Evolutionary conservation across 306 rosid genomes (phyloP).

Genomic region (Medicago lupulina): DNA sequence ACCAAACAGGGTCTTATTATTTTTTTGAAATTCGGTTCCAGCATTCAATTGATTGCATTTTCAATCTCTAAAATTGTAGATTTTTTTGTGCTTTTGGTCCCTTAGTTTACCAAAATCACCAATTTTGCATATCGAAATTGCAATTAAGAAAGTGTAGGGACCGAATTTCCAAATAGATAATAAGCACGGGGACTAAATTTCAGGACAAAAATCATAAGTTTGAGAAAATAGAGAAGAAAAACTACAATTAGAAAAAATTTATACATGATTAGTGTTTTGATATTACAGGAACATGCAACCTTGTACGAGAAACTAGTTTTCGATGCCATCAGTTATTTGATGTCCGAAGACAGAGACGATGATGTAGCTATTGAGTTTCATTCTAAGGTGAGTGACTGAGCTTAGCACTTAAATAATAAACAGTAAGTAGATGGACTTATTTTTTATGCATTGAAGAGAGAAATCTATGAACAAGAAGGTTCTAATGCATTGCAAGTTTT

Average conservation of each 20-base stretch:
- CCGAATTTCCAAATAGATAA: background rate
- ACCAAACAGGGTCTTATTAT: too few species aligned
- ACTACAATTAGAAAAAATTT: background rate
- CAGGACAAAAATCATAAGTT: background rate
- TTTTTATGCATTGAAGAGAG: too few species aligned
- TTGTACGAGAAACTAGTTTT: slow-evolving; percentile 80
- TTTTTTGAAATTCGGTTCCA: too few species aligned
- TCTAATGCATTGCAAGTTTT: too few species aligned
- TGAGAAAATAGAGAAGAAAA: background rate
- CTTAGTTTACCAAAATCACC: too few species aligned
- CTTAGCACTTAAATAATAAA: background rate
- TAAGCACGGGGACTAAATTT: background rate
- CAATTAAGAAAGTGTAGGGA: background rate
- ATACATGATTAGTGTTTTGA: slow-evolving; percentile 10
- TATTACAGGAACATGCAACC: slow-evolving; percentile 81
- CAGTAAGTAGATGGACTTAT: too few species aligned
- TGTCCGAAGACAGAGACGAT: slow-evolving; percentile 70
- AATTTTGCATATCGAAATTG: background rate
- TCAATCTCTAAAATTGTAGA: too few species aligned
- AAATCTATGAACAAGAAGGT: too few species aligned
- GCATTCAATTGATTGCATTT: too few species aligned
- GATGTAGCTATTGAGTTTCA: slow-evolving; percentile 73
- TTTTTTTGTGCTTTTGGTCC: too few species aligned
- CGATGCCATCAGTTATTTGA: slow-evolving; percentile 60
- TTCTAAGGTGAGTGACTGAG: slow-evolving; percentile 53